These are phyloP conservation scores for Mycena epipterygia DNA, from an alignment of 768 basidiomycete genomes.

Conservation along the genomic window DNA sequence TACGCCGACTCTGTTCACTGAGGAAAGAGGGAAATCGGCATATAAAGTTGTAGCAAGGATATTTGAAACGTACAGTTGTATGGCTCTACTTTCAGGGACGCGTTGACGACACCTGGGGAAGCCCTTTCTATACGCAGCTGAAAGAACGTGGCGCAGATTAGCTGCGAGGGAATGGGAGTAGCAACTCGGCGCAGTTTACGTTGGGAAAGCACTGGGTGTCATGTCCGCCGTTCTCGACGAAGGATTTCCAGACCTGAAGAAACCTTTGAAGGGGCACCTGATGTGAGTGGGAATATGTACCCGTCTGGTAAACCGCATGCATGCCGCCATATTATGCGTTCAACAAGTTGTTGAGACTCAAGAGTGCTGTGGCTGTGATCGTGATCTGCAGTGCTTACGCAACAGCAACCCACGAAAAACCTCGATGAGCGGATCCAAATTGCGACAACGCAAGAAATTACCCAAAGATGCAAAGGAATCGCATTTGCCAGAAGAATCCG, in stretches of 20 bases:
- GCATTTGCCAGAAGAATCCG: background rate
- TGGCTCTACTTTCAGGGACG: conserved; percentile 78
- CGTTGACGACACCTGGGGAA: conserved; percentile 78
- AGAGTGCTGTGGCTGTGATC: too few species aligned
- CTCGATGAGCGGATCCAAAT: conserved; percentile 19
- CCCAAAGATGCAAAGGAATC: conserved; percentile 11
- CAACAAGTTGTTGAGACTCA: too few species aligned
- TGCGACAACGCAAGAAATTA: conserved; percentile 33
- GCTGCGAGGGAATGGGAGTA: background rate
- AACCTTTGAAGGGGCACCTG: background rate
- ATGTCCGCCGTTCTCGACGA: conserved; percentile 84
- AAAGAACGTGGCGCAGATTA: too few species aligned
- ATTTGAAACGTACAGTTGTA: conserved; percentile 68
- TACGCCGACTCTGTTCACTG: conserved; percentile 90
- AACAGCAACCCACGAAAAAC: too few species aligned
- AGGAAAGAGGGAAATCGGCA: conserved; percentile 12
- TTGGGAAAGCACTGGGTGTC: conserved; percentile 86
- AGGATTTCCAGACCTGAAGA: conserved; percentile 84
- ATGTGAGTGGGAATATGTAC: background rate
- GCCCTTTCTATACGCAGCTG: conserved; percentile 56
- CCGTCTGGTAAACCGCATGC: conserved; percentile 25
- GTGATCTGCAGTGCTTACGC: too few species aligned
- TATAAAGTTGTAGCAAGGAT: background rate
- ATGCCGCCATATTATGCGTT: conserved; percentile 33
- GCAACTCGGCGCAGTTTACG: conserved; percentile 49